Conservation (phyloP, 257 asterid species). For the Penstemon davidsonii region DNA sequence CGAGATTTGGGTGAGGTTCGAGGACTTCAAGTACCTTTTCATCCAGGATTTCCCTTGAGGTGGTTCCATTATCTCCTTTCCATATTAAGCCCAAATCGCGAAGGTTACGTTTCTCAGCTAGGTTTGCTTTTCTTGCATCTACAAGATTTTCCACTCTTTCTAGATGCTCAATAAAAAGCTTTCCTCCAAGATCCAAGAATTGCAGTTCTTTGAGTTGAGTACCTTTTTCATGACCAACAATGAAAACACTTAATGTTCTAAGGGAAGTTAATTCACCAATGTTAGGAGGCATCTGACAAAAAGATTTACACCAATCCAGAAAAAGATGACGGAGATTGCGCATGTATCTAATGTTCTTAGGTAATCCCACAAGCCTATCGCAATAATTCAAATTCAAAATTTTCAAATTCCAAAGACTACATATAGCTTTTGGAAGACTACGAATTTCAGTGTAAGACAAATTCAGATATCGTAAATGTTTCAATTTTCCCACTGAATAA, state of each 20-base stretch:
- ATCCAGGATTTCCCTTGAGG: not conserved
- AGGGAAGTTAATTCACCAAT: constrained; percentile 34
- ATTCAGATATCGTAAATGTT: constrained; percentile 23
- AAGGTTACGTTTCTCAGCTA: constrained; percentile 27
- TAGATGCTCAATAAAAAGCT: constrained; percentile 15
- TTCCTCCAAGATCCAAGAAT: constrained; percentile 25
- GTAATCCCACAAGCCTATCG: constrained; percentile 21
- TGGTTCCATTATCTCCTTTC: not conserved
- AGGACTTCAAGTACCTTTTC: constrained; percentile 29
- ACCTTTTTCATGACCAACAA: constrained; percentile 28
- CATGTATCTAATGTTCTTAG: constrained; percentile 23
- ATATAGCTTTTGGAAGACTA: constrained; percentile 17
- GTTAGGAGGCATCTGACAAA: constrained; percentile 30
- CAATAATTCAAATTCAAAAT: constrained; percentile 21
- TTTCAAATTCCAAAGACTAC: constrained; percentile 31
- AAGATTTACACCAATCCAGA: constrained; percentile 9
- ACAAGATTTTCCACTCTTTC: constrained; percentile 13
- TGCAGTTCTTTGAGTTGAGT: constrained; percentile 30
- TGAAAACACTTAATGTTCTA: constrained; percentile 26
- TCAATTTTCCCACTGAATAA: constrained; percentile 8
- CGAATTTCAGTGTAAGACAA: constrained; percentile 9
- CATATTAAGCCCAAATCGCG: constrained; percentile 18
- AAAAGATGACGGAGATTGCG: constrained; percentile 35
- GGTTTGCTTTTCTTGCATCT: constrained; percentile 1
- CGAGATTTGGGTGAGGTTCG: constrained; percentile 24